Conservation (phyloP, 192 early-diverging fungal genomes). For the Gaertneriomyces semiglobifer region DNA sequence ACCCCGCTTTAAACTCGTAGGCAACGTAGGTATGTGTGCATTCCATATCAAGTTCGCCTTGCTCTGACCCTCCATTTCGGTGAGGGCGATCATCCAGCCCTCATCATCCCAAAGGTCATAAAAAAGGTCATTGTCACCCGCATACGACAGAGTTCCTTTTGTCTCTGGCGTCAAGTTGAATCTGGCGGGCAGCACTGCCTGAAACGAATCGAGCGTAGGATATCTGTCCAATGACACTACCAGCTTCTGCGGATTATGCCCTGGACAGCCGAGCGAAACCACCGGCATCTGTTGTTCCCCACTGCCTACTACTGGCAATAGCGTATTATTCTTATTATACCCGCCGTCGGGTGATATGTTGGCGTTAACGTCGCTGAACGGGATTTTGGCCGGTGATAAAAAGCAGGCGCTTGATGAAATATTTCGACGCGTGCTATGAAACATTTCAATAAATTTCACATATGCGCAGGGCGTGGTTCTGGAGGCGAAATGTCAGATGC, state of each 20-base stretch:
- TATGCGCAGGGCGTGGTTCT: too few species aligned
- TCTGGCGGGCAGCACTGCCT: constrained; percentile 7
- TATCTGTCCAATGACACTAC: constrained; percentile 16
- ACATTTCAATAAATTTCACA: too few species aligned
- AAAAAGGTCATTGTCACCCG: constrained; percentile 14
- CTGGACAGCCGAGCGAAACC: constrained; percentile 15
- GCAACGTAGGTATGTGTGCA: too few species aligned
- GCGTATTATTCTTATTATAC: too few species aligned
- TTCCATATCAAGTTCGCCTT: constrained; percentile 17
- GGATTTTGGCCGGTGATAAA: too few species aligned
- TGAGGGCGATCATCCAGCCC: constrained; percentile 17
- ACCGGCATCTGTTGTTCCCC: constrained; percentile 9
- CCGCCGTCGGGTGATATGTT: too few species aligned
- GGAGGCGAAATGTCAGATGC: too few species aligned
- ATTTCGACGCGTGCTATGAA: too few species aligned
- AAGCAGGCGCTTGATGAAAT: too few species aligned
- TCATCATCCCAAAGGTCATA: constrained; percentile 24
- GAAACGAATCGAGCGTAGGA: constrained; percentile 15
- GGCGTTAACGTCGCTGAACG: too few species aligned
- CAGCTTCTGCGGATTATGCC: constrained; percentile 21
- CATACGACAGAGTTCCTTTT: constrained; percentile 5
- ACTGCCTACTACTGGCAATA: too few species aligned
- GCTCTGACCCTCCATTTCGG: constrained; percentile 17
- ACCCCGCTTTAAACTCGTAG: too few species aligned
- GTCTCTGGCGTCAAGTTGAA: constrained; percentile 9